Evolutionary conservation across 1,284 basidiomycete genomes (phyloP), one percentile per base, ranked within the genome.

Genomic region (Volvariella surrecta): DNA sequence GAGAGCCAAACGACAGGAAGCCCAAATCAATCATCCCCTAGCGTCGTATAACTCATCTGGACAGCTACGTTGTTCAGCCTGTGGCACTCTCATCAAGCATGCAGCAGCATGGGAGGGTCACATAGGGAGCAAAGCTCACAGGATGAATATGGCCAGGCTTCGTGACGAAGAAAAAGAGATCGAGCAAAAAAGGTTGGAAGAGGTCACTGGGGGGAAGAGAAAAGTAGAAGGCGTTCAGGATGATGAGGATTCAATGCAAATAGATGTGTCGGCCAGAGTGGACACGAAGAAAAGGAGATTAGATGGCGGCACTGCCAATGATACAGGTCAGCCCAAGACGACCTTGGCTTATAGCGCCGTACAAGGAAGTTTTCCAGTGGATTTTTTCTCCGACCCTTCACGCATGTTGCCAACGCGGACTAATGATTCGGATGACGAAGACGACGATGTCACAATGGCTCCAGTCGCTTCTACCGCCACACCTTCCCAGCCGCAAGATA

Each of bases 71-170:
- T 91, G 88, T 53, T 55, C 66, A 1, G 74, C 78, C 22, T 91
- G 88, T 56, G 69, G 69, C 1, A 68, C 65, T 9, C 50, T 65
- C 19, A 67, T 91, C 46, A 90, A 89, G 55, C 74, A 84, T 52
- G 73, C 83, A 2, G 75, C 79, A 16, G 79, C 82, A n/a, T 91
- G 87, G 88, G 79, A 87, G 46, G 85, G 86, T 11, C 86, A 89
- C 59, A 58, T 89, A n/a, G 85, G 82, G 8, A 86, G 79, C 65
- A 90, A 88, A 62, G 63, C 61, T 2, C 87, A 88, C 58, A 77
- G 82, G 40, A 78, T 68, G 30, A 80, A 73, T 52, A 77, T 79
- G 6, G 66, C 68, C 9, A 71, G 72, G 19, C 52, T 77, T 37
- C 73, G 66, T 47, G 74, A 79, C 50, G 71, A 77, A 53, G 72